Evolutionary conservation across 2,329 filamentous ascomycete genomes (phyloP).

Genomic region (Thelonectria rubi): DNA sequence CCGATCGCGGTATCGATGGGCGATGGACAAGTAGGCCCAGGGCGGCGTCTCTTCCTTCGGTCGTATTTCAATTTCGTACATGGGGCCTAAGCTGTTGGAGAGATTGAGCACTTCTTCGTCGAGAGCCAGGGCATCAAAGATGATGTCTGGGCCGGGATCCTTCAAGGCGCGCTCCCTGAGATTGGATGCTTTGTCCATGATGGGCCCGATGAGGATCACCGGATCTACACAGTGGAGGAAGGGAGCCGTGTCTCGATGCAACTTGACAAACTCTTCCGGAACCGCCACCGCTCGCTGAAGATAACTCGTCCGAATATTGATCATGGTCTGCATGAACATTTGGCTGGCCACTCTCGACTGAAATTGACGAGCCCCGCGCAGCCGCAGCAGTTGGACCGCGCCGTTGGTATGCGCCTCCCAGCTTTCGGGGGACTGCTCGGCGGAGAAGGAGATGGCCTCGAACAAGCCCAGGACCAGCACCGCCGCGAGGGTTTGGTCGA

Average conservation of each 20-base stretch:
- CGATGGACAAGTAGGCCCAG: constrained; percentile 29
- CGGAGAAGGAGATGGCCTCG: constrained; percentile 41
- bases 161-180: constrained; percentile 25
- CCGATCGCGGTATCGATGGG: constrained; percentile 33
- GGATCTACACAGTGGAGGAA: constrained; percentile 29
- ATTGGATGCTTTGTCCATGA: constrained; percentile 31
- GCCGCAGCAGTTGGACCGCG: constrained; percentile 38
- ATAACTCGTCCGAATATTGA: constrained; percentile 41
- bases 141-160: constrained; percentile 6
- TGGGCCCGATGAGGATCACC: constrained; percentile 22
- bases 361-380: constrained; percentile 38
- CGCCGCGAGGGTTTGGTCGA: constrained; percentile 39
- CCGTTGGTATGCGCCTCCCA: constrained; percentile 42
- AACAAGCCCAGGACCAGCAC: constrained; percentile 43
- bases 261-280: constrained; percentile 31
- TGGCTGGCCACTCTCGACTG: constrained; percentile 30
- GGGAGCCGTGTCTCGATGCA: constrained; percentile 23
- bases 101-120: constrained; percentile 29
- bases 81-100: neutral
- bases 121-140: constrained; percentile 33
- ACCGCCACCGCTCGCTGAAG: constrained; percentile 36
- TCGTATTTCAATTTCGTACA: constrained; percentile 18
- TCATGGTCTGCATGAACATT: constrained; percentile 40
- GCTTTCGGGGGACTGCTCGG: constrained; percentile 35
- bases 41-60: constrained; percentile 4